Base-by-base conservation (phyloP, 225 moss, liverwort and hornwort species). In the Pseudoscleropodium purum region DNA sequence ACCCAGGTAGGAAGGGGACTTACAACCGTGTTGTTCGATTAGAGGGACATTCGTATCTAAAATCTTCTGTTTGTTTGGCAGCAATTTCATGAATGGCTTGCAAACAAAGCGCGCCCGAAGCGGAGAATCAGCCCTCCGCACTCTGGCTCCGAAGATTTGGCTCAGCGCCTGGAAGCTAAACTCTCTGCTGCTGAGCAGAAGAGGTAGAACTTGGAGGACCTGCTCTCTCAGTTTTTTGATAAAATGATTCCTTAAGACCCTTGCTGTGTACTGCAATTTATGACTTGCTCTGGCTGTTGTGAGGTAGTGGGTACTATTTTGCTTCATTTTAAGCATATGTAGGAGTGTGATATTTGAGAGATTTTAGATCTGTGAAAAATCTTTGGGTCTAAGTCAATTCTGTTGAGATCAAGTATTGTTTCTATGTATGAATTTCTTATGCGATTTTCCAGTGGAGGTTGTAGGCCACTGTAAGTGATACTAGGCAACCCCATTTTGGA, bases 71-170 rank as follows among this genome's bases (percentile, higher is more conserved):
- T 80, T 66, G 57, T 56, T 69, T 82, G 86, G 85, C 95, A 97
- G 97, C 99, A 99, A 97, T 99, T 99, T 70, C 99, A 97, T 88
- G 99, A 99, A 89, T 99, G 99, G 99, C 90, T 99, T 85, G 99
- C 95, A n/a, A 96, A 97, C 89, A 99, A 99, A 85, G 99, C 99
- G 63, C 97, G 97, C 37, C 93, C 97, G 8, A 97, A 94, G 94
- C 94, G 94, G 69, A 95, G 94, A 92, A 92, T 93, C 78, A 97
- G 98, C 91, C 96, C 96, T 82, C 93, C 96, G 70, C 95, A 94
- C 74, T 96, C 97, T 54, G 83, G 36, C 49, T 88, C 88, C 54
- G 83, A 84, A 65, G 98, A 92, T 84, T 91, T 97, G 74, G 99
- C 99, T 49, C 99, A 97, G 91, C 97, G 97, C 85, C 91, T 99